Conservation (phyloP, 768 basidiomycete genomes). For the Clavulina sp. region DNA sequence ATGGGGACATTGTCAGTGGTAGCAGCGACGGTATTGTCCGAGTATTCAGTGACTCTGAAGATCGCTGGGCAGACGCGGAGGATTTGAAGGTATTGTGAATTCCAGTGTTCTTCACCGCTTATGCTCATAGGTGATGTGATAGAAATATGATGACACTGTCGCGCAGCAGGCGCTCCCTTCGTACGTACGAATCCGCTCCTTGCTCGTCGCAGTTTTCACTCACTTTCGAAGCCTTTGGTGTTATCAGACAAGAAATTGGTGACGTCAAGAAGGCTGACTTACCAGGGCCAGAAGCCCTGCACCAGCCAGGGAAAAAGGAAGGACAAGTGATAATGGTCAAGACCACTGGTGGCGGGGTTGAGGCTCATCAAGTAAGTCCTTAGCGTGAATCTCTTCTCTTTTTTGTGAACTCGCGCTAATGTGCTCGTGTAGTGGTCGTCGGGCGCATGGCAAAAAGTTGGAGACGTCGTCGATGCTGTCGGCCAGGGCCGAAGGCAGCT, state of each 20-base stretch:
- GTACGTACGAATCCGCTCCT: constrained; percentile 12
- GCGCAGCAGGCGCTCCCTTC: constrained; percentile 64
- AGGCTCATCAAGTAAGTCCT: constrained; percentile 69
- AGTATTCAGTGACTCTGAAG: constrained; percentile 60
- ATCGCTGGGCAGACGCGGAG: constrained; percentile 50
- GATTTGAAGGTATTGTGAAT: constrained; percentile 31
- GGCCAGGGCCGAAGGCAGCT: constrained; percentile 80
- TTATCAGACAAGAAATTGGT: constrained; percentile 54
- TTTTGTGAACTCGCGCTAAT: background rate
- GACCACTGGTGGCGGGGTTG: constrained; percentile 50
- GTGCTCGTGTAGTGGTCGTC: constrained; percentile 3
- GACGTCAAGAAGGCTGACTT: constrained; percentile 87
- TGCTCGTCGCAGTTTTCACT: background rate
- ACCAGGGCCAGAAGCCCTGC: constrained; percentile 68
- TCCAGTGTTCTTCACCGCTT: constrained; percentile 6
- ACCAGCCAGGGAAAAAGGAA: constrained; percentile 75
- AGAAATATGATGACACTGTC: constrained; percentile 48
- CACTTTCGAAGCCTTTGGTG: background rate
- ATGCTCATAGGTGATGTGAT: background rate
- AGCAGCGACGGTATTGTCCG: constrained; percentile 77
- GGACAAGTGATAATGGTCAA: constrained; percentile 89
- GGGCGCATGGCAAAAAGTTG: constrained; percentile 76
- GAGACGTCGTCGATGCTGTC: constrained; percentile 90
- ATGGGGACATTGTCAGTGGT: constrained; percentile 84
- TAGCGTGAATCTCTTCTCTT: background rate